phyloP scores from a whole-genome alignment of 1,284 basidiomycete species.

The Irpex rosettiformis region DNA sequence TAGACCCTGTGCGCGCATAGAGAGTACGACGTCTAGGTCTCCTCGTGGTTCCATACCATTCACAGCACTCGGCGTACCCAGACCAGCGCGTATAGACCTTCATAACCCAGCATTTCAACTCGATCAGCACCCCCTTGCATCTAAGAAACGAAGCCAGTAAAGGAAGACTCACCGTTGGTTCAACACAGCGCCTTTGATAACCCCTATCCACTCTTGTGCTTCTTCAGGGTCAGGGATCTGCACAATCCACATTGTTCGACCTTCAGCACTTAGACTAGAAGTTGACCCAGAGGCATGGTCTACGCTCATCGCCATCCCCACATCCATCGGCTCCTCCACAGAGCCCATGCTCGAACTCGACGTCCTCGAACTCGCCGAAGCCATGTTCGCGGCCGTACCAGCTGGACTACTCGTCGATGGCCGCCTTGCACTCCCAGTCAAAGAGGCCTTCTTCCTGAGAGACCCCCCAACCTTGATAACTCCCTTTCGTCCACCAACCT shows the following conservation, averaged over 20 bases:
- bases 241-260: slow-evolving; percentile 62
- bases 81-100: slow-evolving; percentile 64
- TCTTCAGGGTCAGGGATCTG: slow-evolving; percentile 58
- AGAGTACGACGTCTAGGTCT: slow-evolving; percentile 77
- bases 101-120: not conserved
- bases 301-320: not conserved
- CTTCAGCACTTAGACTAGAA: slow-evolving; percentile 22
- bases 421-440: not conserved
- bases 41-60: slow-evolving; percentile 59
- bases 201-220: slow-evolving; percentile 69
- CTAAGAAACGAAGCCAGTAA: too few relatives aligned
- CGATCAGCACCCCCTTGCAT: too few relatives aligned
- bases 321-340: slow-evolving; percentile 5
- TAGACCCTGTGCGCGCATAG: slow-evolving; percentile 64
- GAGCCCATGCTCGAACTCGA: slow-evolving; percentile 10
- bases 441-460: slow-evolving; percentile 49
- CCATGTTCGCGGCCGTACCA: too few relatives aligned
- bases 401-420: too few relatives aligned
- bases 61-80: slow-evolving; percentile 44
- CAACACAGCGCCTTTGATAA: slow-evolving; percentile 68
- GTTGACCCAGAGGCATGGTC: not conserved
- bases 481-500: slow-evolving; percentile 56
- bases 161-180: slow-evolving; percentile 53
- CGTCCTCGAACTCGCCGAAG: too few relatives aligned
- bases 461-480: slow-evolving; percentile 67